Base-by-base conservation (phyloP, 2,329 filamentous ascomycete genomes). In the Xylariomycetidae sp. region DNA sequence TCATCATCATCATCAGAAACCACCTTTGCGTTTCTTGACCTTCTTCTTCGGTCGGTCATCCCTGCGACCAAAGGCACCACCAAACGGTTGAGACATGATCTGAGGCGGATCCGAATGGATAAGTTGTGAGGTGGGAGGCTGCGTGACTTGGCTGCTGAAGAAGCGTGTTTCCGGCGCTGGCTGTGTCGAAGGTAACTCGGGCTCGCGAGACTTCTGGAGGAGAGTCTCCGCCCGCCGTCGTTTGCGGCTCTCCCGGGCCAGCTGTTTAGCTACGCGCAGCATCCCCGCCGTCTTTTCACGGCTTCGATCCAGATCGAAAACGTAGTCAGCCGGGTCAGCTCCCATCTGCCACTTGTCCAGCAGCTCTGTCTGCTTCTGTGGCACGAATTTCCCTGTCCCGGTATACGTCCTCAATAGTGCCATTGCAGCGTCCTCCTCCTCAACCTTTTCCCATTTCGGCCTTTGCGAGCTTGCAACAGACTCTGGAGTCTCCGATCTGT, bases 31-130 rank as follows among this genome's bases (percentile, higher is more conserved):
- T 40, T 52, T 57, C 31, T 48, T 50, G 4, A 19, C 25, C 29
- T 54, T 57, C 41, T 57, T 58, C 29, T 45, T 52, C 9, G 46
- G 38, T n/a, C n/a, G n/a, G n/a, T n/a, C n/a, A n/a, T n/a, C n/a
- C 23, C 52, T 46, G n/a, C 41, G 47, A 25, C 50, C 53, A 36
- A 57, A 58, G 3, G 40, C 19, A 1, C 55, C 55, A 6, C 44
- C 12, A 8, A 47, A 27, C n/a, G 55, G 54, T 33, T 58, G 55
- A 12, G 54, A 56, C 54, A 57, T 57, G 10, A 42, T 44, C 5
- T 48, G 39, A 9, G 40, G 3, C 13, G 48, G 41, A 20, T 49
- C 46, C 2, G 52, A 53, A 12, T 41, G 38, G 17, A 44, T 24
- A 24, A 32, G 14, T 38, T 42, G 31, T 50, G 51, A 19, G 47